Percentiles rank a stretch among this genome's conserved stretches.
Evolutionary conservation across 164 flowering plant genomes (phyloP).

Genomic region (Piper betle): DNA sequence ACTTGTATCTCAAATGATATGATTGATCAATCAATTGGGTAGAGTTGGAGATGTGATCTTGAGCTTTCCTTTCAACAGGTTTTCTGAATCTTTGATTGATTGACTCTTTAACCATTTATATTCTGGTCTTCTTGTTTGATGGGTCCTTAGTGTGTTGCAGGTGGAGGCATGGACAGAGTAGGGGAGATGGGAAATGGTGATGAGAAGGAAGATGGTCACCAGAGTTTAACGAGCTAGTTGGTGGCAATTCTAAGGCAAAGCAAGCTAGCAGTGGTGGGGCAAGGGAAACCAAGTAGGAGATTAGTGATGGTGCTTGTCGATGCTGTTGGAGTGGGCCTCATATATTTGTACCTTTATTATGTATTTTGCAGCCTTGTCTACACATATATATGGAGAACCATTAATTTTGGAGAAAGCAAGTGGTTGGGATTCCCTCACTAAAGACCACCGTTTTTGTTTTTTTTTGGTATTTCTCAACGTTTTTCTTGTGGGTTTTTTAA

Average conservation of each 20-base stretch:
- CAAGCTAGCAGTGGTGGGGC: no score
- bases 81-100: slow-evolving; percentile 6
- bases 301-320: background rate
- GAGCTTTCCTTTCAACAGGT: slow-evolving; percentile 15
- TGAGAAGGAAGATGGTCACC: background rate
- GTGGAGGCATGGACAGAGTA: slow-evolving; percentile 4
- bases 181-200: slow-evolving; percentile 33
- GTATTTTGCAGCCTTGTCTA: no score
- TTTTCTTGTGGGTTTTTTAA: no score
- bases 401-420: background rate
- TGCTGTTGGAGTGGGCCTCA: background rate
- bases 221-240: background rate
- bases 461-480: no score
- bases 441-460: no score
- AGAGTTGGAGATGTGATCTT: background rate
- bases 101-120: slow-evolving; percentile 21
- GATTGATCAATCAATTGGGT: slow-evolving; percentile 6
- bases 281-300: no score
- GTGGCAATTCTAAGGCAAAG: background rate
- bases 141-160: slow-evolving; percentile 34
- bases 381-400: background rate
- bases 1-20: slow-evolving; percentile 4
- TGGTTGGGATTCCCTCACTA: background rate
- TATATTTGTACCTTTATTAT: background rate
- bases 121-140: slow-evolving; percentile 8